A percentile compares a stretch with the other conserved stretches of the same genome.
Conservation (phyloP, 805 yeast genomes). For the Hyphopichia homilentoma region DNA sequence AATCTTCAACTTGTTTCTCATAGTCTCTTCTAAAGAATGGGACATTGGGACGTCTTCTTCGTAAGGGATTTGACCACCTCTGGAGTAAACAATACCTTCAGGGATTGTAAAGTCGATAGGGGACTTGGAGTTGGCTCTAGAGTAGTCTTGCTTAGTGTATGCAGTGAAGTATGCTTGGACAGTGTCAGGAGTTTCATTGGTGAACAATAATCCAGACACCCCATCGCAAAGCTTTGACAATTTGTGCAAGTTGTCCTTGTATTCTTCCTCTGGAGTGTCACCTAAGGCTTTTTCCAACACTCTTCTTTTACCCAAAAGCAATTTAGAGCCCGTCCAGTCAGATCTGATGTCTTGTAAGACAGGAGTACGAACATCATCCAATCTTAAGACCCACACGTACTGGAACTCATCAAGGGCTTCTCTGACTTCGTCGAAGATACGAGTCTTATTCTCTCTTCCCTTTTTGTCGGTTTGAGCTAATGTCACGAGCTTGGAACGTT, state of each 20-base stretch:
- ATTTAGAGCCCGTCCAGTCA: slow-evolving; percentile 89
- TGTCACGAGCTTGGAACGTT: slow-evolving; percentile 93
- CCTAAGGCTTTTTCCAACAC: slow-evolving; percentile 94
- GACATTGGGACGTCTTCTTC: slow-evolving; percentile 97
- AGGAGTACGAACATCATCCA: slow-evolving; percentile 93
- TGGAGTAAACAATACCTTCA: slow-evolving; percentile 85
- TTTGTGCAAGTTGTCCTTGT: slow-evolving; percentile 75
- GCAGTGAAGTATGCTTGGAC: slow-evolving; percentile 84
- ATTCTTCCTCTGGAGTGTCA: slow-evolving; percentile 81
- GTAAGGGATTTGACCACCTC: slow-evolving; percentile 86
- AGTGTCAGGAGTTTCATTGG: slow-evolving; percentile 84
- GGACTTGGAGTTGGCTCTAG: slow-evolving; percentile 82
- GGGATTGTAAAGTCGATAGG: slow-evolving; percentile 86
- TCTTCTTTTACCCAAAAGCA: slow-evolving; percentile 87
- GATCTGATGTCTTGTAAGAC: slow-evolving; percentile 89
- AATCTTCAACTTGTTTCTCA: slow-evolving; percentile 83
- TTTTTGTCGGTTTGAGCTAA: slow-evolving; percentile 95
- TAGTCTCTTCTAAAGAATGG: slow-evolving; percentile 90
- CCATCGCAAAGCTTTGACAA: slow-evolving; percentile 66
- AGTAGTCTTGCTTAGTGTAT: slow-evolving; percentile 75
- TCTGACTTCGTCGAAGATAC: slow-evolving; percentile 89
- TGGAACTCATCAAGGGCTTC: slow-evolving; percentile 71
- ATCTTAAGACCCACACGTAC: slow-evolving; percentile 79
- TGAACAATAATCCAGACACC: slow-evolving; percentile 82
- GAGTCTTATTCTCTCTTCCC: slow-evolving; percentile 87